Base-by-base conservation (phyloP, 176 grass and related monocot species). In the Rhipidocladum racemiflorum region DNA sequence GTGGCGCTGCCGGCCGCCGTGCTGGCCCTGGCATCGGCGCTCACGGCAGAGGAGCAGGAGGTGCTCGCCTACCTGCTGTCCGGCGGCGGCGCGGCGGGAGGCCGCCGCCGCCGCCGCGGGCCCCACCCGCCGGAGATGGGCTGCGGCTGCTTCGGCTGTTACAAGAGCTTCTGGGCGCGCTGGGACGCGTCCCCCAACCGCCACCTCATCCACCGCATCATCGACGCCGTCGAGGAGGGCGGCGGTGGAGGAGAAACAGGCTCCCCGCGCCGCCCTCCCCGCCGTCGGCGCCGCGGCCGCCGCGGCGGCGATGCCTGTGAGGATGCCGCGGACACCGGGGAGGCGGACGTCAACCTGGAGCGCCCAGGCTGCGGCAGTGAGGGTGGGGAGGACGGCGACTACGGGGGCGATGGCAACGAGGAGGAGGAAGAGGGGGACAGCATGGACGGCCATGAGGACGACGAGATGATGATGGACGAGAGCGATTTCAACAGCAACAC, bases 131-230 rank as follows among this genome's bases (percentile, higher is more conserved):
- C 92, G 7, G 90, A 97, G 84, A 88, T 94, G 85, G 85, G 80
- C 3, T 97, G 94, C 86, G 90, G 77, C n/a, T 97, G 95, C 95
- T 97, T 97, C 86, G 74, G 87, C 35, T 97, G 95, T 87, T 97
- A 97, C 88, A 97, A 97, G 95, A 90, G 88, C 85, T 97, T 92
- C 90, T 97, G 94, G 94, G 94, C 89, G 53, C 83, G 90, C 54
- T 97, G 94, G 94, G 94, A 97, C 71, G 89, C 94, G 14, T 97
- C 94, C 38, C 91, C 94, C 51, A 97, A 97, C 73, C 83, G 91
- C 80, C 90, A 97, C 53, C 76, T 97, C 75, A 97, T 97, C 68
- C 92, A 97, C 82, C 78, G 64, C 81, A 94, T 97, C 88, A 92
- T 97, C 86, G 95, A 97, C 78, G 91, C 92, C 67, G 95, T 94